Percentiles rank a stretch among this genome's conserved stretches.
Evolutionary conservation across 2,329 filamentous ascomycete species (phyloP).

Genomic region (Sporothrix mexicana): DNA sequence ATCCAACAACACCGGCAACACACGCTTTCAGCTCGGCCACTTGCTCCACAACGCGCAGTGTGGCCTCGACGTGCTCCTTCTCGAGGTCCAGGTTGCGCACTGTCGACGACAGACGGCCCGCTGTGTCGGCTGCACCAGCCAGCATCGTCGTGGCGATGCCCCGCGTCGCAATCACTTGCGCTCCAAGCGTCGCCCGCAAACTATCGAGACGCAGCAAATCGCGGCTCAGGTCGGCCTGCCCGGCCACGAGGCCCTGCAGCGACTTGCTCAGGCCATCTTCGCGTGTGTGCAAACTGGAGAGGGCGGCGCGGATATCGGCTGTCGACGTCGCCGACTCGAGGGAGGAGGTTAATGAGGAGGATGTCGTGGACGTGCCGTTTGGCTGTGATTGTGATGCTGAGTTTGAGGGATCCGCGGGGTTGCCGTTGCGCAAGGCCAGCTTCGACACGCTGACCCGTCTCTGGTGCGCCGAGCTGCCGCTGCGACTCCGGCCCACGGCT

Average conservation of each 20-base stretch:
- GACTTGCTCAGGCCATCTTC: constrained; percentile 76
- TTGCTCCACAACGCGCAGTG: constrained; percentile 89
- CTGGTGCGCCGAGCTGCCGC: constrained; percentile 23
- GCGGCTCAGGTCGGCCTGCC: constrained; percentile 84
- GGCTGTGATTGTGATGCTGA: neutral
- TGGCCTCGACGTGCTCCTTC: constrained; percentile 88
- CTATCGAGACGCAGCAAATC: constrained; percentile 88
- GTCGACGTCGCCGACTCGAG: constrained; percentile 75
- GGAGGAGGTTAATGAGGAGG: constrained; percentile 37
- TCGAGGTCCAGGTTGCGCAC: constrained; percentile 89
- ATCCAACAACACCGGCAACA: constrained; percentile 89
- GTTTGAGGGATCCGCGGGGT: neutral
- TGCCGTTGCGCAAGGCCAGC: constrained; percentile 3
- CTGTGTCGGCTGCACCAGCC: constrained; percentile 81
- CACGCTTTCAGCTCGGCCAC: constrained; percentile 97
- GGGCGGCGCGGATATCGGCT: constrained; percentile 77
- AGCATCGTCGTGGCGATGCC: constrained; percentile 91
- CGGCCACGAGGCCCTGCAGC: constrained; percentile 77
- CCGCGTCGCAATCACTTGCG: constrained; percentile 83
- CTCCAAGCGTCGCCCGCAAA: constrained; percentile 83
- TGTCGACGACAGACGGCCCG: constrained; percentile 80
- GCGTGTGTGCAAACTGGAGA: constrained; percentile 75
- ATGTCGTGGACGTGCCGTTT: neutral
- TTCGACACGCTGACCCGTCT: constrained; percentile 23
- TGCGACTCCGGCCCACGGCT: constrained; percentile 23